Conservation (phyloP, 2,329 filamentous ascomycete species). For the Ceratocystis huliohia region DNA sequence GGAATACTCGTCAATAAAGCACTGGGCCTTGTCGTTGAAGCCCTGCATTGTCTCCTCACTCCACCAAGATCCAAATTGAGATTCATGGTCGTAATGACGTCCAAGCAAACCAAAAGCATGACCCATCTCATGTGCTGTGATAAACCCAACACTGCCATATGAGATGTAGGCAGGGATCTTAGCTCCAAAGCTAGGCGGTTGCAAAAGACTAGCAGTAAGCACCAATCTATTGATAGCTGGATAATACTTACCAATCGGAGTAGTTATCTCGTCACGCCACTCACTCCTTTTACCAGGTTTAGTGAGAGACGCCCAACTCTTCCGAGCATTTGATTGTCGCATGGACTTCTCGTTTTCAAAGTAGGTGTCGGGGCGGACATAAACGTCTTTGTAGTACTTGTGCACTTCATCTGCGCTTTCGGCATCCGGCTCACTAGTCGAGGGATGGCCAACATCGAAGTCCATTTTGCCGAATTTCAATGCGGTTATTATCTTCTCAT, state of each 20-base stretch:
- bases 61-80: slow-evolving; percentile 57
- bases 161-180: slow-evolving; percentile 50
- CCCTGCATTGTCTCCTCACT: slow-evolving; percentile 43
- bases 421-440: slow-evolving; percentile 41
- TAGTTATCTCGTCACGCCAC: slow-evolving; percentile 49
- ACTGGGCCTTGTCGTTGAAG: slow-evolving; percentile 48
- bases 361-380: slow-evolving; percentile 38
- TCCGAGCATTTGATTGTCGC: slow-evolving; percentile 34
- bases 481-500: slow-evolving; percentile 46
- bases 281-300: slow-evolving; percentile 47
- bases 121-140: slow-evolving; percentile 56
- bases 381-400: slow-evolving; percentile 44
- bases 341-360: slow-evolving; percentile 46
- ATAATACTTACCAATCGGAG: slow-evolving; percentile 56
- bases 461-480: slow-evolving; percentile 54
- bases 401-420: slow-evolving; percentile 43
- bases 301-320: slow-evolving; percentile 45
- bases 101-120: slow-evolving; percentile 59
- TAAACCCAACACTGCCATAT: slow-evolving; percentile 55
- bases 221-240: slow-evolving; percentile 54
- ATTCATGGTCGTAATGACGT: slow-evolving; percentile 50
- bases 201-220: slow-evolving; percentile 58
- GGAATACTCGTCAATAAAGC: slow-evolving; percentile 54
- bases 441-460: slow-evolving; percentile 57
- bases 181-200: slow-evolving; percentile 52